phyloP scores from a whole-genome alignment of 352 stramenopile species.

The Phytopythium chamaehyphon region DNA sequence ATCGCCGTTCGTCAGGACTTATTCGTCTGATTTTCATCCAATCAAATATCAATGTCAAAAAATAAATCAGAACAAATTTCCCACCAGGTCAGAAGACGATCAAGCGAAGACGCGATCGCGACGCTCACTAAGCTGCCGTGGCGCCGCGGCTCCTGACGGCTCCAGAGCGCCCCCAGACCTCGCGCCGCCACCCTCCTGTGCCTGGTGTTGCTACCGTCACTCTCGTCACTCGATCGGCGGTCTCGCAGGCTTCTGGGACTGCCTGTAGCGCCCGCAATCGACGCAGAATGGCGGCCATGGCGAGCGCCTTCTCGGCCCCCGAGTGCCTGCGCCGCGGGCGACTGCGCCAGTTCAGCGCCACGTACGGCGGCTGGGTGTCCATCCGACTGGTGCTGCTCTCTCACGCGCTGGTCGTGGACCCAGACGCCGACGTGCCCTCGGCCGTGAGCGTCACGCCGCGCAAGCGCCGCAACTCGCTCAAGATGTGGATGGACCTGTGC shows the following conservation, averaged over 20 bases:
- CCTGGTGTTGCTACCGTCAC: neutral
- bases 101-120: constrained; percentile 7
- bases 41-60: neutral
- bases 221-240: neutral
- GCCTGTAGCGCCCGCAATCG: constrained; percentile 10
- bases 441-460: constrained; percentile 28
- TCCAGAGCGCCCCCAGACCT: too few relatives aligned
- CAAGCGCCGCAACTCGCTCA: constrained; percentile 39
- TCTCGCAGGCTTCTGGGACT: too few relatives aligned
- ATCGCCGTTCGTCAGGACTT: neutral
- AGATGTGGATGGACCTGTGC: constrained; percentile 48
- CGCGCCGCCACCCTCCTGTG: too few relatives aligned
- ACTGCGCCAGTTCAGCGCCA: constrained; percentile 45
- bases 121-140: neutral
- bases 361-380: constrained; percentile 46
- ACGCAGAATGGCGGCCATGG: neutral
- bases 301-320: constrained; percentile 8
- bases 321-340: constrained; percentile 37
- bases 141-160: neutral
- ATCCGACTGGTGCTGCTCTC: constrained; percentile 42
- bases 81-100: neutral
- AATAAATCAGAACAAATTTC: too few relatives aligned
- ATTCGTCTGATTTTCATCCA: neutral
- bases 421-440: constrained; percentile 25
- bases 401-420: constrained; percentile 47